Conservation (phyloP, 2,329 filamentous ascomycete species). For the Coniochaeta prunicola region DNA sequence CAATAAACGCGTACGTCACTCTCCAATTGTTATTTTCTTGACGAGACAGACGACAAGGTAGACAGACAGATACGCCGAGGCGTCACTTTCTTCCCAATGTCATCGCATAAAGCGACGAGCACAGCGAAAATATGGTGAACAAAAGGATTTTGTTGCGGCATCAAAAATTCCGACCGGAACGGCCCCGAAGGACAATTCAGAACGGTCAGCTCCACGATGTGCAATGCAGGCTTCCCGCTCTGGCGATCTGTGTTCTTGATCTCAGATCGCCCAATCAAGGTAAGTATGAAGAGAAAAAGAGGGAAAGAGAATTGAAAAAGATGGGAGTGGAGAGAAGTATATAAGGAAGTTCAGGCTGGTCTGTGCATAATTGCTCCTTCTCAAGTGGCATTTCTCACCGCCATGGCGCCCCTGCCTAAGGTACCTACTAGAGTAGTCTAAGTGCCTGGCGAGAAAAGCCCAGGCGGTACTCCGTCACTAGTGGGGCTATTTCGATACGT, state of each 20-base stretch:
- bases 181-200: constrained; percentile 45
- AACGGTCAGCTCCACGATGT: constrained; percentile 40
- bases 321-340: background rate
- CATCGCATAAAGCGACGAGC: constrained; percentile 26
- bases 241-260: constrained; percentile 35
- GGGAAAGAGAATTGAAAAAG: background rate
- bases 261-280: constrained; percentile 35
- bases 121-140: constrained; percentile 32
- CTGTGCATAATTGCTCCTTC: constrained; percentile 20
- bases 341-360: background rate
- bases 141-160: constrained; percentile 15
- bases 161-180: constrained; percentile 43
- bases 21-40: too few relatives aligned
- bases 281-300: constrained; percentile 24
- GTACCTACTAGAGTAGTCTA: too few relatives aligned
- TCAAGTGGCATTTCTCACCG: background rate
- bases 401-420: background rate
- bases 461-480: background rate
- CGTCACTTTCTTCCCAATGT: constrained; percentile 31
- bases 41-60: too few relatives aligned
- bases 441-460: background rate
- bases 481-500: background rate
- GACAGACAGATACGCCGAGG: background rate
- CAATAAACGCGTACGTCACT: too few relatives aligned
- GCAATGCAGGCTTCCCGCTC: constrained; percentile 42